A percentile compares a stretch with the other conserved stretches of the same genome.
Evolutionary conservation across 2,329 filamentous ascomycete genomes (phyloP).

Genomic region (Zasmidium angulare): DNA sequence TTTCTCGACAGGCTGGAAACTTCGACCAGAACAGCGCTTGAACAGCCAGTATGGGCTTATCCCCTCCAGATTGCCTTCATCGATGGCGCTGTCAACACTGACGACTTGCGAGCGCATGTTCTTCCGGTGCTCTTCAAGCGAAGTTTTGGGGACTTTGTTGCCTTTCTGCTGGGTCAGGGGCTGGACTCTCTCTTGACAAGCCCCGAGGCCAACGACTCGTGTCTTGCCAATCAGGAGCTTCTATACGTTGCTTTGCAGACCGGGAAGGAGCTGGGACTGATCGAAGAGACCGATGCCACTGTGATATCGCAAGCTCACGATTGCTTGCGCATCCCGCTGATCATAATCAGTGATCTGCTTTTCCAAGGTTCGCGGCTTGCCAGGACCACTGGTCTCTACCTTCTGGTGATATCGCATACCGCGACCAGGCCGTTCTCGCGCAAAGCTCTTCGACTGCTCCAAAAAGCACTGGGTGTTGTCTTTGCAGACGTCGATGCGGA

Average conservation of each 20-base stretch:
- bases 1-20: slow-evolving; percentile 34
- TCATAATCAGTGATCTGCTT: slow-evolving; percentile 40
- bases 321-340: slow-evolving; percentile 56
- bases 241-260: slow-evolving; percentile 41
- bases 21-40: neutral
- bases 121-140: slow-evolving; percentile 49
- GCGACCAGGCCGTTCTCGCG: slow-evolving; percentile 70
- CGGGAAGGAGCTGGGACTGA: slow-evolving; percentile 48
- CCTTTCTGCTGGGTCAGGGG: slow-evolving; percentile 42
- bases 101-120: slow-evolving; percentile 46
- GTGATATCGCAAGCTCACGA: slow-evolving; percentile 21
- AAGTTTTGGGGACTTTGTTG: slow-evolving; percentile 39
- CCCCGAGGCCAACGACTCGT: neutral
- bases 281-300: slow-evolving; percentile 36
- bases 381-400: slow-evolving; percentile 75
- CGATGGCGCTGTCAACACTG: slow-evolving; percentile 12
- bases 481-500: slow-evolving; percentile 85
- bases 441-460: slow-evolving; percentile 62
- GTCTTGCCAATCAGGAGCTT: slow-evolving; percentile 20
- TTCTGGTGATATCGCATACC: slow-evolving; percentile 73
- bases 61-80: slow-evolving; percentile 19
- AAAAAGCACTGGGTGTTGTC: slow-evolving; percentile 65
- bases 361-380: slow-evolving; percentile 48
- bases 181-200: slow-evolving; percentile 27
- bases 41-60: slow-evolving; percentile 23